Evolutionary conservation across 2,329 filamentous ascomycete species (phyloP), one percentile per base, ranked within the genome.

Genomic region (Periconia sp.): DNA sequence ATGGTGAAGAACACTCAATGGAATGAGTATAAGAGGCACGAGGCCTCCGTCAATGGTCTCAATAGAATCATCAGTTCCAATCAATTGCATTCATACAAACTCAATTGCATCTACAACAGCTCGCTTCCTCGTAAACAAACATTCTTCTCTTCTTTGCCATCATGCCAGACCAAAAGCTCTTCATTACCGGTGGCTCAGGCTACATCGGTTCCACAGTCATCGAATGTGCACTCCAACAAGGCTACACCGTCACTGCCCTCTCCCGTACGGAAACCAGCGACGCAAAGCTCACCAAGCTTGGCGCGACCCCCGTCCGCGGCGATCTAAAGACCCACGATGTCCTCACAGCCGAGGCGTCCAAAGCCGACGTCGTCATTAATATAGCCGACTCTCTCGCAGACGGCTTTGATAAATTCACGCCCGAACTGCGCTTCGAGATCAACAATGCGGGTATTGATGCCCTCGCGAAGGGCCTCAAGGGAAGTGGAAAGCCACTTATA

Each of bases 331-430:
- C 69, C 8, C 61, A 71, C 26, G 68, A 72, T 16, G 48, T 73
- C 2, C 64, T 79, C 4, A 62, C 60, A 2, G 21, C 46, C 11
- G 70, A 76, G 49, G 66, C 67, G 33, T 48, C 63, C n/a, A 44
- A 57, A 8, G 73, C 74, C 5, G 73, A 78, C 40, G 55, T 65
- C n/a, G 70, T 78, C 5, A 54, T 78, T 4, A 72, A 74, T 46
- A 63, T 78, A 5, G 76, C 68, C 13, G 53, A 50, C 17, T 25
- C 42, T 19, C 18, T 46, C 21, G 43, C 35, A 17, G 40, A 40
- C 9, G 37, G 48, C 28, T 47, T 22, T n/a, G 26, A 29, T 19
- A 41, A 36, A 15, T 39, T 49, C 1, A 26, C 19, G 4, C 24
- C 13, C 4, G 40, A 40, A 13, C 41, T 54, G 37, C 41, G 52